phyloP scores from a whole-genome alignment of 805 yeast genomes.

The Kluyveromyces wickerhamii region DNA sequence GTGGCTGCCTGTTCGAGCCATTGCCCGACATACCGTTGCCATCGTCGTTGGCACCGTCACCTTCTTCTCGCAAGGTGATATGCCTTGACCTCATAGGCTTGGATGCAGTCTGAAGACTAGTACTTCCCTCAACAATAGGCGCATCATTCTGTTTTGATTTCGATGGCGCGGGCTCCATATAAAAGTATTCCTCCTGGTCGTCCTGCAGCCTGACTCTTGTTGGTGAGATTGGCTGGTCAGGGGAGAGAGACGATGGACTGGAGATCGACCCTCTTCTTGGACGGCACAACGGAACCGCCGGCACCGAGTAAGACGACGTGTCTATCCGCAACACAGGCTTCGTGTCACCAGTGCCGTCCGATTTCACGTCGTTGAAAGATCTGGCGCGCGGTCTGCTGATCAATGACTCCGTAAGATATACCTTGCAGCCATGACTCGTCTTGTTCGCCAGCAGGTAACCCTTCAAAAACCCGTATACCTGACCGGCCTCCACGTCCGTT shows the following conservation, averaged over 20 bases:
- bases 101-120: too few relatives aligned
- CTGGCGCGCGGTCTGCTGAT: constrained; percentile 24
- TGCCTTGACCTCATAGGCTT: background rate
- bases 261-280: background rate
- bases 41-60: background rate
- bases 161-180: constrained; percentile 27
- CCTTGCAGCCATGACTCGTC: constrained; percentile 14
- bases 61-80: background rate
- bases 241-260: constrained; percentile 23
- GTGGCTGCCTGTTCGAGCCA: background rate
- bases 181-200: constrained; percentile 20
- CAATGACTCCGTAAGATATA: constrained; percentile 31
- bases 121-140: background rate
- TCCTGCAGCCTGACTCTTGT: constrained; percentile 22
- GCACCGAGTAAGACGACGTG: constrained; percentile 10
- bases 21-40: background rate
- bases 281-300: background rate
- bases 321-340: constrained; percentile 23
- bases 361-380: constrained; percentile 9
- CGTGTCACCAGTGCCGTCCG: background rate
- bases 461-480: constrained; percentile 18
- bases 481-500: constrained; percentile 16
- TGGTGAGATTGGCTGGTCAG: constrained; percentile 24
- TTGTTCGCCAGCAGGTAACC: constrained; percentile 7
- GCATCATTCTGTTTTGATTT: background rate